These are phyloP conservation scores for Globisporangium sylvaticum DNA, from an alignment of 352 stramenopile genomes.

Conservation along the genomic window DNA sequence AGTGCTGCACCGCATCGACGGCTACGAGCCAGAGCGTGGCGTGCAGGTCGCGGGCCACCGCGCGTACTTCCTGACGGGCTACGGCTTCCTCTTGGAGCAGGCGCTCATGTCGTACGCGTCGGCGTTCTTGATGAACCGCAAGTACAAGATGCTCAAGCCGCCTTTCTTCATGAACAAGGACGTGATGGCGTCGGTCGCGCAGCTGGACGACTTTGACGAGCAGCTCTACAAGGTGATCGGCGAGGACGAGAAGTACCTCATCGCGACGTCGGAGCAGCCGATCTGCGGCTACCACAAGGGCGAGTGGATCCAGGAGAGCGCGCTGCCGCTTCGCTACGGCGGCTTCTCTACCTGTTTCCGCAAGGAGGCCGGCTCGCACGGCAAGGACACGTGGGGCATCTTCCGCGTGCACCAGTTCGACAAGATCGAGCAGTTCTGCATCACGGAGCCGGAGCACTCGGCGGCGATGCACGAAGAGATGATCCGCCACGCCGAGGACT, in stretches of 20 bases:
- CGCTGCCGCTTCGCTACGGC: constrained; percentile 83
- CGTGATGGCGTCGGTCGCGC: constrained; percentile 96
- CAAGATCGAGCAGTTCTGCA: constrained; percentile 99
- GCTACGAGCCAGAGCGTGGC: constrained; percentile 97
- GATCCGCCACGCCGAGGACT: constrained; percentile 93
- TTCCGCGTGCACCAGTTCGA: constrained; percentile 99
- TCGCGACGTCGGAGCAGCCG: constrained; percentile 99
- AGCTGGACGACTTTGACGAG: constrained; percentile 99
- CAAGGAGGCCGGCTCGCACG: constrained; percentile 98
- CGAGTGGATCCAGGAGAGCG: constrained; percentile 85
- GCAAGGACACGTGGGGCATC: constrained; percentile 99
- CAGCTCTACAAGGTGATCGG: constrained; percentile 98
- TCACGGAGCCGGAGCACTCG: constrained; percentile 93
- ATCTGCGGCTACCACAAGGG: constrained; percentile 99
- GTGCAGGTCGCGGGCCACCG: constrained; percentile 95
- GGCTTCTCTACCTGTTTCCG: constrained; percentile 99
- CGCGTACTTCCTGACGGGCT: constrained; percentile 99
- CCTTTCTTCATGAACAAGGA: constrained; percentile 99
- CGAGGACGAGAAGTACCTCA: constrained; percentile 99
- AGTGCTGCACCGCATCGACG: constrained; percentile 97
- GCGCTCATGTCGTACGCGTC: constrained; percentile 99
- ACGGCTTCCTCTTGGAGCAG: constrained; percentile 98
- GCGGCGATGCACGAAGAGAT: constrained; percentile 92
- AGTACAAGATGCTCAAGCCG: constrained; percentile 98
- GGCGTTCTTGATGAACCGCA: constrained; percentile 92